Conservation (phyloP, 1,284 basidiomycete species). For the Cutaneotrichosporon sp. region DNA sequence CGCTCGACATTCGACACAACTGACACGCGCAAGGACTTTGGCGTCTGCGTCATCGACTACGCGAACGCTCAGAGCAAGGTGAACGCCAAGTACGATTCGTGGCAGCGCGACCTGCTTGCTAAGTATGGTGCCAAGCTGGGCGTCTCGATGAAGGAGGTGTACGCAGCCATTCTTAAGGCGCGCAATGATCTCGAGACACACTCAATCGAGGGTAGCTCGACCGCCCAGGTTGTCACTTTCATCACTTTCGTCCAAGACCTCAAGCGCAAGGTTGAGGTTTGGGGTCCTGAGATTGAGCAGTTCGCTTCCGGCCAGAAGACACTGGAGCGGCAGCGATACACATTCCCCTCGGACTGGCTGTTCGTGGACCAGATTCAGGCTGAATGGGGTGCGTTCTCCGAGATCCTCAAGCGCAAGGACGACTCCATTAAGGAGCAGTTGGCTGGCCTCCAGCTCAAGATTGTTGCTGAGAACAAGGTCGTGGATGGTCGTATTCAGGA, state of each 20-base stretch:
- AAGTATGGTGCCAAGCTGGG: constrained; percentile 89
- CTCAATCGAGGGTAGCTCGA: constrained; percentile 63
- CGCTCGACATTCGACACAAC: constrained; percentile 95
- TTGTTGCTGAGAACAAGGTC: constrained; percentile 98
- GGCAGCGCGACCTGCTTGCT: constrained; percentile 91
- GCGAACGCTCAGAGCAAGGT: constrained; percentile 96
- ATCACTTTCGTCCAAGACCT: constrained; percentile 99
- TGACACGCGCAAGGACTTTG: constrained; percentile 85
- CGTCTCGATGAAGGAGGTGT: constrained; percentile 92
- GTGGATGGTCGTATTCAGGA: constrained; percentile 89
- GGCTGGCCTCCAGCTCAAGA: constrained; percentile 93
- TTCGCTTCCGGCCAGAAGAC: constrained; percentile 95
- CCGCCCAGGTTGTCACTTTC: constrained; percentile 95
- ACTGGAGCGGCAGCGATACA: constrained; percentile 91
- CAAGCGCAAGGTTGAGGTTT: constrained; percentile 91
- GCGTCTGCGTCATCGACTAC: constrained; percentile 91
- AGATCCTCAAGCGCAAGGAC: constrained; percentile 96
- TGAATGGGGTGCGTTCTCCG: constrained; percentile 97
- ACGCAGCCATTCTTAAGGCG: constrained; percentile 84
- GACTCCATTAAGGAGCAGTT: constrained; percentile 94
- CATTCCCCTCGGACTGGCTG: constrained; percentile 95
- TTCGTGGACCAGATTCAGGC: constrained; percentile 96
- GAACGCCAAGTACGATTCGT: constrained; percentile 96
- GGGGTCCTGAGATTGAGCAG: constrained; percentile 94
- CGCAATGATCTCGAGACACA: constrained; percentile 90